Evolutionary conservation across 208 protist species (phyloP), one percentile per base, ranked within the genome.

Genomic region (Leishmania major): DNA sequence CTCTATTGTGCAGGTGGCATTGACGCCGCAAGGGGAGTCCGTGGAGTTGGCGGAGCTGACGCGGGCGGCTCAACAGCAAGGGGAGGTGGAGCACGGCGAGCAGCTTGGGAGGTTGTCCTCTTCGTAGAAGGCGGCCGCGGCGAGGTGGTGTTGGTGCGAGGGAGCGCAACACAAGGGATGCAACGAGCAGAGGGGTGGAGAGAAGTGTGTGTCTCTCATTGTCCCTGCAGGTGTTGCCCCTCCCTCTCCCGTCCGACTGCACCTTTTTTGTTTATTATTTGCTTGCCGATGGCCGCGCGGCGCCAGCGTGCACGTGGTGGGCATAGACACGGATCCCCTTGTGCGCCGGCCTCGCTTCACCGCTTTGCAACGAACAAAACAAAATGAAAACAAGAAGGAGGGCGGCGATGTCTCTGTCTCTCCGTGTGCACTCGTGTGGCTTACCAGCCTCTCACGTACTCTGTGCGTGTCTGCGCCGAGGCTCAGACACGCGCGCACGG

Each of bases 1-100:
- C 51, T 92, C 91, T 15, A 78, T 95, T 60, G 92, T 95, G 69
- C 91, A 94, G 78, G 85, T 88, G 40, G 86, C 89, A 17, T 85
- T 96, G 67, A 91, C 74, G 19, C 70, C 77, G 75, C 62, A 75
- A 22, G 73, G 59, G 37, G 75, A 83, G 60, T 82, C 80, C 17
- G 75, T 40, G 6, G 84, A 80, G 78, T 31, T 92, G 57, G 75
- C 81, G 15, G 80, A 84, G 75, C 67, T 88, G 49, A 84, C 87
- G 62, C 81, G 76, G 66, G 75, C 84, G 28, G 88, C 89, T 13
- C 86, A 87, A 82, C 62, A 87, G 79, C 84, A 92, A 70, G 77
- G 80, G 59, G 83, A 86, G 40, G 82, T 77, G 10, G 64, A 87
- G 40, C 25, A 74, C 45, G 64, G 75, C 45, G 55, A 80, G 53